phyloP scores from a whole-genome alignment of 2,329 filamentous ascomycete genomes.

The Verticillium albo-atrum region DNA sequence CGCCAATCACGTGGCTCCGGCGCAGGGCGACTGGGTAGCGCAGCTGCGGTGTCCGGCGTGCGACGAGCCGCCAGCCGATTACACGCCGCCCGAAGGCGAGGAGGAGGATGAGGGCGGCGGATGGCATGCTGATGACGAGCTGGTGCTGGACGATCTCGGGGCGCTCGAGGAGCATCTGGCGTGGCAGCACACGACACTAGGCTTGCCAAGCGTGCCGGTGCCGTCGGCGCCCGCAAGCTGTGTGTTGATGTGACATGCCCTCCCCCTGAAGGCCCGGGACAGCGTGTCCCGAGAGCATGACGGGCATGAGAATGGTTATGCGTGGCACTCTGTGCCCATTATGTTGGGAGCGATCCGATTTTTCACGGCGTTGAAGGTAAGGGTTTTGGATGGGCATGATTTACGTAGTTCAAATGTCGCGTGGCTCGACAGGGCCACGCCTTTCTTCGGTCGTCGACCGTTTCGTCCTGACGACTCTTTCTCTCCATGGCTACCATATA shows the following conservation, averaged over 20 bases:
- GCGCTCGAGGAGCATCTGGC: constrained; percentile 51
- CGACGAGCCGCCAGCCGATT: constrained; percentile 44
- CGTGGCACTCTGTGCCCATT: background rate
- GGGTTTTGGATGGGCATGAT: background rate
- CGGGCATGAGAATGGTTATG: background rate
- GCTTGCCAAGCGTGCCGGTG: constrained; percentile 28
- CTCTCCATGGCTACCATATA: background rate
- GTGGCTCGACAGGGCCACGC: background rate
- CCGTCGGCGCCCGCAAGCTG: constrained; percentile 34
- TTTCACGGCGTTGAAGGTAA: background rate
- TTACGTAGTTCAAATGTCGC: background rate
- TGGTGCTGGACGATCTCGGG: constrained; percentile 42
- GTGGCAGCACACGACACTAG: constrained; percentile 47
- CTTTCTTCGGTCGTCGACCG: background rate
- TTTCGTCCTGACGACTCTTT: background rate
- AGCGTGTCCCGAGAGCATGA: background rate
- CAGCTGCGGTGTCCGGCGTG: constrained; percentile 51
- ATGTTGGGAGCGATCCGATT: background rate
- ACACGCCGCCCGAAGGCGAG: constrained; percentile 35
- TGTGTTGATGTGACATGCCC: constrained; percentile 37
- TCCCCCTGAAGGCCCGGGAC: background rate
- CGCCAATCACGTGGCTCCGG: constrained; percentile 47
- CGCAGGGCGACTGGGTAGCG: constrained; percentile 46
- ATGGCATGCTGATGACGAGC: constrained; percentile 41
- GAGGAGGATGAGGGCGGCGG: constrained; percentile 37